Percentiles rank a stretch among this genome's conserved stretches.
Evolutionary conservation across 345 rosid species (phyloP).

Genomic region (Citrus unshiu): DNA sequence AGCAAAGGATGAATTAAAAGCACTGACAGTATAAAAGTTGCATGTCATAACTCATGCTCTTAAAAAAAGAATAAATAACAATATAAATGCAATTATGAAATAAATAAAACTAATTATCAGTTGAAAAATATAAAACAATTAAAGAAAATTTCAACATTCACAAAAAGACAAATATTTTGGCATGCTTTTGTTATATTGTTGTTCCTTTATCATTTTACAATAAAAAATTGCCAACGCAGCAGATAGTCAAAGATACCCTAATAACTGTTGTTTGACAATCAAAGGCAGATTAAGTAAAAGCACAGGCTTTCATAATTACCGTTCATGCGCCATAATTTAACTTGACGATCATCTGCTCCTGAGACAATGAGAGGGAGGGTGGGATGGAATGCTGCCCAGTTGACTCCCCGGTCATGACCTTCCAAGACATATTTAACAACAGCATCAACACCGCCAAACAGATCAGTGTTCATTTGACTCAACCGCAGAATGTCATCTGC

Average conservation of each 20-base stretch:
- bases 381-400: conserved; percentile 99
- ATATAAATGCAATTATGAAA: neutral
- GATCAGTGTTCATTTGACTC: conserved; percentile 90
- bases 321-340: conserved; percentile 97
- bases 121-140: no score
- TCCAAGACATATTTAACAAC: conserved; percentile 94
- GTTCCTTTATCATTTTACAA: no score
- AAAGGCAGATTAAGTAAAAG: neutral
- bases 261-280: neutral
- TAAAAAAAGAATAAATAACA: neutral
- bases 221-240: neutral
- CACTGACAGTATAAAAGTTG: neutral
- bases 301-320: conserved; percentile 35
- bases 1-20: no score
- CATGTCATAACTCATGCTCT: neutral
- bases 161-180: no score
- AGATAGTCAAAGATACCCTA: neutral
- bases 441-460: conserved; percentile 92
- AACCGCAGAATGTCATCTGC: conserved; percentile 85
- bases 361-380: conserved; percentile 92
- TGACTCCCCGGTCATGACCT: conserved; percentile 98
- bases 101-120: no score
- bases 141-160: no score
- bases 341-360: conserved; percentile 98
- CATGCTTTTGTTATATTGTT: no score